phyloP scores from a whole-genome alignment of 768 basidiomycete species.

The Leccinum broughii region DNA sequence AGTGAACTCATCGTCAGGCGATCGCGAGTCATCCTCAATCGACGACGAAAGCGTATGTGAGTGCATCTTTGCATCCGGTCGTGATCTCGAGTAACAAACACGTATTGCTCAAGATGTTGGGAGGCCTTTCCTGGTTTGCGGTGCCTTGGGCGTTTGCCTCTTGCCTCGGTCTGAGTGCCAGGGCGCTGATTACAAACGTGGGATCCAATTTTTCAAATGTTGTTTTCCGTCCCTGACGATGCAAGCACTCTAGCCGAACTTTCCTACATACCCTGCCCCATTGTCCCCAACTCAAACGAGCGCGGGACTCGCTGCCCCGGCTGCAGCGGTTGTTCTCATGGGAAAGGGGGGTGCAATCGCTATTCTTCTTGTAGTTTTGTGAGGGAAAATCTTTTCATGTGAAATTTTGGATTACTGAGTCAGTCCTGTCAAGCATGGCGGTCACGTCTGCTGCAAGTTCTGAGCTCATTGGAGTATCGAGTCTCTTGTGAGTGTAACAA shows the following conservation, averaged over 20 bases:
- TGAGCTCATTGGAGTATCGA: constrained; percentile 46
- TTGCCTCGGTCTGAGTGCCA: constrained; percentile 45
- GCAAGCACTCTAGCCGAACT: constrained; percentile 39
- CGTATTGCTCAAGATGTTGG: constrained; percentile 43
- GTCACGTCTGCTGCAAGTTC: constrained; percentile 48
- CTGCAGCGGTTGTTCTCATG: constrained; percentile 47
- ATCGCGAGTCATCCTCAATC: constrained; percentile 52
- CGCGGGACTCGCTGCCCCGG: constrained; percentile 47
- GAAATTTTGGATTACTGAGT: neutral
- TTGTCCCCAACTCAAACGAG: constrained; percentile 39
- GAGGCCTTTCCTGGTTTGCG: constrained; percentile 58
- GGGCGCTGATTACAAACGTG: constrained; percentile 36
- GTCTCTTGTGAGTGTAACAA: constrained; percentile 39
- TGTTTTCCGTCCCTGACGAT: neutral
- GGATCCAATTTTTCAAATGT: neutral
- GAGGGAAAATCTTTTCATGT: constrained; percentile 3
- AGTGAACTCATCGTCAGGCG: constrained; percentile 32
- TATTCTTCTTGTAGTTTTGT: constrained; percentile 45
- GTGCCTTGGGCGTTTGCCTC: constrained; percentile 55
- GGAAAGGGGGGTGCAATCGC: constrained; percentile 47
- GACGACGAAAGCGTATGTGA: constrained; percentile 51
- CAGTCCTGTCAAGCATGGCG: constrained; percentile 37
- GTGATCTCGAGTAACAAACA: neutral
- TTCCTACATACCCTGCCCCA: constrained; percentile 53
- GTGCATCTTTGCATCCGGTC: constrained; percentile 8